A percentile compares a stretch with the other conserved stretches of the same genome.
These are phyloP conservation scores for Annulohypoxylon truncatum DNA, from an alignment of 2,329 filamentous ascomycete genomes.

Conservation along the genomic window DNA sequence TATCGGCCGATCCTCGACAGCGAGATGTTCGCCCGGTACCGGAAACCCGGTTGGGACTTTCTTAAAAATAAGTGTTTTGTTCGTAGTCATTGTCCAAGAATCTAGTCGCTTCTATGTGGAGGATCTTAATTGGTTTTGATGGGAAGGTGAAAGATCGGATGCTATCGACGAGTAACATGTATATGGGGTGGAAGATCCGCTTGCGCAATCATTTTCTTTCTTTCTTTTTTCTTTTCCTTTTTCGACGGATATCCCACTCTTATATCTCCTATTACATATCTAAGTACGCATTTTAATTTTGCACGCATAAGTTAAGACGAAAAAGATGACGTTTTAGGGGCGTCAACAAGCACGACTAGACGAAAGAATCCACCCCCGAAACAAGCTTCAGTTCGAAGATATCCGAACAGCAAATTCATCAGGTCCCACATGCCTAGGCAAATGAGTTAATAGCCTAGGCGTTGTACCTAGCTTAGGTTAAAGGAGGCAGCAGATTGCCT, in stretches of 20 bases:
- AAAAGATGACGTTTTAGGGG: conserved; percentile 25
- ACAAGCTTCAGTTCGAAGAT: not conserved
- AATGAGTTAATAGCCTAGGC: not conserved
- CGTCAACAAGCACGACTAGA: conserved; percentile 3
- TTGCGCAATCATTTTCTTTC: not conserved
- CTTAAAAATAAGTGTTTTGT: conserved; percentile 77
- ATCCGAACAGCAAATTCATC: not conserved
- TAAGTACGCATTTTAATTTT: not conserved
- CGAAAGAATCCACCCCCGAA: conserved; percentile 2
- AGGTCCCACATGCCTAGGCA: conserved; percentile 33
- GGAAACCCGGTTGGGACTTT: conserved; percentile 71
- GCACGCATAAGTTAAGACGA: not conserved
- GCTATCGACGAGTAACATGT: not conserved
- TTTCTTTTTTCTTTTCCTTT: too few species aligned
- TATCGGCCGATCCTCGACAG: conserved; percentile 69
- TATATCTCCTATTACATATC: not conserved
- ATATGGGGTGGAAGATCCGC: not conserved
- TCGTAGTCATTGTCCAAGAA: conserved; percentile 59
- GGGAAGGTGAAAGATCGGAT: not conserved
- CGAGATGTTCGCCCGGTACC: conserved; percentile 73
- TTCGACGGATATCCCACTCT: not conserved
- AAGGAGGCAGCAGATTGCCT: not conserved
- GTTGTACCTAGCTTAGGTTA: not conserved
- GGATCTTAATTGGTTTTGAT: not conserved
- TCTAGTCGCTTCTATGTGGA: not conserved